Base-by-base conservation (phyloP, 106 monocot genomes). In the Acorus gramineus region DNA sequence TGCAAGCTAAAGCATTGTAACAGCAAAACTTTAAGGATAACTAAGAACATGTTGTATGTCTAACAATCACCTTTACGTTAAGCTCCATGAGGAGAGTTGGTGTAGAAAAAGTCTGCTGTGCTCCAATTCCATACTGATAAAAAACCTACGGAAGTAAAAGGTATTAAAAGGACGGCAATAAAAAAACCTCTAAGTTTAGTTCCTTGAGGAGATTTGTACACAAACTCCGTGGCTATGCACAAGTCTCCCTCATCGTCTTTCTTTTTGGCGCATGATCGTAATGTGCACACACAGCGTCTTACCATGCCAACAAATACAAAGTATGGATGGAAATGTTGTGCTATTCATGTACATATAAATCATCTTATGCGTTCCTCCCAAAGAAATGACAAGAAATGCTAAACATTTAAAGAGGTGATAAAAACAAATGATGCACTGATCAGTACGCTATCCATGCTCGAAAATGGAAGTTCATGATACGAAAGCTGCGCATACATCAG, bases 121-220 rank as follows among this genome's bases (percentile, higher is more conserved):
- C 74, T 44, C 87, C 87, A 55, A 83, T 80, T 51, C 83, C 87
- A 80, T 87, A 87, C 55, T 64, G 57, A 71, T 87, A 80, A 76
- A 87, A 83, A 46, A 87, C 87, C 87, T 87, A 63, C 50, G 58
- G 2, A 47, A 55, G 46, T 4, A 65, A 55, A 61, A 14, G 28
- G 28, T 28, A 28, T 28, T 28, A 28, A 28, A 28, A 0, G 28
- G 28, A 28, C 28, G 1, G 28, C 28, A 28, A 28, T 28, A 28
- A 28, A 28, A 28, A 28, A 28, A 87, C 83, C 87, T 87, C 80
- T 66, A 87, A 70, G 55, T 78, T 71, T 45, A 87, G 66, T 69
- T 83, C 62, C 57, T 83, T 72, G 42, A 83, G 3, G n/a, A 87
- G 68, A 62, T 28, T 28, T 28, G 28, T 28, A 28, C 28, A 28